Conservation (phyloP, 495 filamentous ascomycete species). For the Paragyromitra xinjiangensis region DNA sequence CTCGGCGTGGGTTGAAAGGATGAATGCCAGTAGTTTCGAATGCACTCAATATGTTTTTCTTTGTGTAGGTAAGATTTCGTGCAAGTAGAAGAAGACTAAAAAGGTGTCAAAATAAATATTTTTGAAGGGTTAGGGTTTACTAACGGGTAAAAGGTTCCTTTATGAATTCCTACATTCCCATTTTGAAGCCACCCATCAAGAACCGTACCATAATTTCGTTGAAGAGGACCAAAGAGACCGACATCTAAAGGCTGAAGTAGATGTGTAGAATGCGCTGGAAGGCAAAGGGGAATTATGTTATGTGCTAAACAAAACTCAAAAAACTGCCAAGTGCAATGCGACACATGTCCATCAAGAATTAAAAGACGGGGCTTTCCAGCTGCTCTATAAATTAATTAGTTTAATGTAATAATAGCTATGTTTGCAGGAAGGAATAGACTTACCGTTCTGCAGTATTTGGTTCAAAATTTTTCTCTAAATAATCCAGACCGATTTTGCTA, state of each 20-base stretch:
- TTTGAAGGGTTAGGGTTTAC: too few species aligned
- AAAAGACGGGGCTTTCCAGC: too few species aligned
- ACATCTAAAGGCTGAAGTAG: slow-evolving; percentile 39
- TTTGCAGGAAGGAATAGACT: too few species aligned
- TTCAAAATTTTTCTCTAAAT: too few species aligned
- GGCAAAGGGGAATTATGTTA: too few species aligned
- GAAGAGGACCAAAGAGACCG: slow-evolving; percentile 16
- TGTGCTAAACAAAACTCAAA: too few species aligned
- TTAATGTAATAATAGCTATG: too few species aligned
- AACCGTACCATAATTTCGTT: neutral
- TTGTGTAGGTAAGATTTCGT: neutral
- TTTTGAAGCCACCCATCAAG: slow-evolving; percentile 17
- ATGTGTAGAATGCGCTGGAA: slow-evolving; percentile 1
- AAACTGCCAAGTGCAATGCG: too few species aligned
- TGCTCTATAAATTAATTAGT: too few species aligned
- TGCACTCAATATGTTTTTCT: neutral
- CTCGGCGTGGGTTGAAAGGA: neutral
- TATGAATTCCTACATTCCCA: slow-evolving; percentile 15
- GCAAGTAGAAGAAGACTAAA: neutral
- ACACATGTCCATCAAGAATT: too few species aligned
- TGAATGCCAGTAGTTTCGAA: neutral
- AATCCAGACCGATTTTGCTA: too few species aligned
- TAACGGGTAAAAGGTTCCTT: slow-evolving; percentile 3
- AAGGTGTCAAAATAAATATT: neutral
- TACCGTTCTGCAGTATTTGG: too few species aligned